A percentile compares a stretch with the other conserved stretches of the same genome.
Conservation (phyloP, 176 grass and related monocot genomes). For the Avena sativa region DNA sequence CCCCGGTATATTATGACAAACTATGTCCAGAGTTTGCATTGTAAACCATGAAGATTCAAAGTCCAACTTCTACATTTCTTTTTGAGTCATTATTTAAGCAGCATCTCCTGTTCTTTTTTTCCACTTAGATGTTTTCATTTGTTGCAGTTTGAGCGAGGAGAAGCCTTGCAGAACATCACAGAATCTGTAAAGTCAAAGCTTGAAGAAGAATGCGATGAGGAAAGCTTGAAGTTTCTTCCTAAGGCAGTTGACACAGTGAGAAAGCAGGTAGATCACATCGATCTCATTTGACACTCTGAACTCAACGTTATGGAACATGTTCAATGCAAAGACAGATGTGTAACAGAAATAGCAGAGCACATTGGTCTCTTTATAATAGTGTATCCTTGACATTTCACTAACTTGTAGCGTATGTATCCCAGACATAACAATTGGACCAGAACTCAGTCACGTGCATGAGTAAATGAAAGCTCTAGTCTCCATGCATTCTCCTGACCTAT, state of each 20-base stretch:
- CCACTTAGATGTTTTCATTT: conserved; percentile 27
- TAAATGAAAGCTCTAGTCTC: conserved; percentile 16
- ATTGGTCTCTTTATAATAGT: conserved; percentile 23
- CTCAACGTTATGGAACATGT: not conserved
- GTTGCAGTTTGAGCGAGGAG: conserved; percentile 88
- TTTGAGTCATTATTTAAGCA: not conserved
- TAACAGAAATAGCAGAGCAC: not conserved
- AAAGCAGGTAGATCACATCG: conserved; percentile 68
- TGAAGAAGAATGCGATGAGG: conserved; percentile 91
- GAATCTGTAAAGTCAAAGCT: conserved; percentile 84
- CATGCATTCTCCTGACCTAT: conserved; percentile 25
- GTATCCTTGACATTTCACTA: conserved; percentile 10
- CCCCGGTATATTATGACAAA: not conserved
- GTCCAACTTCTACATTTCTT: not conserved
- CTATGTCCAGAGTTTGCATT: not conserved
- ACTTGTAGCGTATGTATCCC: not conserved
- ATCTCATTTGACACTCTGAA: not conserved
- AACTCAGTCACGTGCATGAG: not conserved
- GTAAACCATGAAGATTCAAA: conserved; percentile 5
- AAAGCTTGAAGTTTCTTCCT: conserved; percentile 84
- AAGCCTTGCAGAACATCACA: conserved; percentile 82
- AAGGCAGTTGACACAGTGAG: conserved; percentile 90
- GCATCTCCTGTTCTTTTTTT: not conserved
- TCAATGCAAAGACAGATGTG: not conserved
- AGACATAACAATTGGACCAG: not conserved